Conservation (phyloP, 768 basidiomycete genomes). For the Tylopilus sp. region DNA sequence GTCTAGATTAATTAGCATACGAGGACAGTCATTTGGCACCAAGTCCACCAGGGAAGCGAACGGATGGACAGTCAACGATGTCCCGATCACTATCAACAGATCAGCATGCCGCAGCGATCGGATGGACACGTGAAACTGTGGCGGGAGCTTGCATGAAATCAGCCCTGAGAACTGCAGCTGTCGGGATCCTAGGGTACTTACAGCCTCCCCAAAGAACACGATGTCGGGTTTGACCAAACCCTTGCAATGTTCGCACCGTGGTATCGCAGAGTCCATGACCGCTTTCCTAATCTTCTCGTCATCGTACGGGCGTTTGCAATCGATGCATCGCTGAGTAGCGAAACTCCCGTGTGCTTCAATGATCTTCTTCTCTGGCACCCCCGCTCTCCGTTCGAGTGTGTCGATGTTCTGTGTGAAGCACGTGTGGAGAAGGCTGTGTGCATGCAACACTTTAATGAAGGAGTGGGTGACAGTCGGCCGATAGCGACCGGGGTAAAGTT, state of each 20-base stretch:
- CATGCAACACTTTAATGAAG: constrained; percentile 79
- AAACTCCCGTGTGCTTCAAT: constrained; percentile 98
- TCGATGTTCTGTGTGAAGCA: constrained; percentile 94
- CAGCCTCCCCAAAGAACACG: constrained; percentile 86
- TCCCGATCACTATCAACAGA: constrained; percentile 87
- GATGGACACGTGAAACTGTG: constrained; percentile 57
- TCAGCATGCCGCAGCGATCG: constrained; percentile 63
- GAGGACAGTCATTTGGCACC: constrained; percentile 58
- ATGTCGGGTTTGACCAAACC: constrained; percentile 93
- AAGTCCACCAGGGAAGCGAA: constrained; percentile 75
- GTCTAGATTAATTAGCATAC: constrained; percentile 89
- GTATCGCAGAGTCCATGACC: constrained; percentile 52
- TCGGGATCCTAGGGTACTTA: constrained; percentile 33
- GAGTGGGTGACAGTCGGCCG: constrained; percentile 88
- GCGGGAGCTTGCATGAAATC: constrained; percentile 56
- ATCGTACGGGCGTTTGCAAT: constrained; percentile 59
- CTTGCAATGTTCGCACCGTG: constrained; percentile 62
- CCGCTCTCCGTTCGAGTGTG: constrained; percentile 83
- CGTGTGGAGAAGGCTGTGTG: constrained; percentile 62
- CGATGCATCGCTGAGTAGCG: constrained; percentile 79
- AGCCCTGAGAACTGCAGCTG: neutral
- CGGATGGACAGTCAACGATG: constrained; percentile 82
- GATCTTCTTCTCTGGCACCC: constrained; percentile 68
- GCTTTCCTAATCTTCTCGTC: constrained; percentile 64
- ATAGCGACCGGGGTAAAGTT: constrained; percentile 88